Conservation (phyloP, 345 rosid genomes). For the Hibiscus mutabilis region DNA sequence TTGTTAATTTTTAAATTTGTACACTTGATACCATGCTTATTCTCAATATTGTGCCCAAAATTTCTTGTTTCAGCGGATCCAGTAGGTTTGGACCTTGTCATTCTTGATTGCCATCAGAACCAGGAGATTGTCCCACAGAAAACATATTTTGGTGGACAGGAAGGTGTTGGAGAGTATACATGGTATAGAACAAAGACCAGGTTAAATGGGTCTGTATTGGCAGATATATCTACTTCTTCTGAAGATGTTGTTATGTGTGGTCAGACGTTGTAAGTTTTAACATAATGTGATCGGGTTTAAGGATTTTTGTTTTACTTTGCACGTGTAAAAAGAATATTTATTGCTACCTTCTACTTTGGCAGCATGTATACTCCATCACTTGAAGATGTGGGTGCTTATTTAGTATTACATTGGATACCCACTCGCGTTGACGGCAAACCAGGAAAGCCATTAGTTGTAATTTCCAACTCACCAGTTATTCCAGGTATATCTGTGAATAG, state of each 20-base stretch:
- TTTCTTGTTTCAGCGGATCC: slow-evolving; percentile 65
- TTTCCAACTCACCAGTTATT: slow-evolving; percentile 61
- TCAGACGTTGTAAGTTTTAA: slow-evolving; percentile 60
- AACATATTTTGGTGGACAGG: slow-evolving; percentile 80
- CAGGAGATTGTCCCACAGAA: slow-evolving; percentile 66
- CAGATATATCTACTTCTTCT: slow-evolving; percentile 41
- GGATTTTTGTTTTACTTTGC: slow-evolving; percentile 2
- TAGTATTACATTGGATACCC: slow-evolving; percentile 81
- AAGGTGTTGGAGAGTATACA: slow-evolving; percentile 75
- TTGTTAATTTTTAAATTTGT: neutral
- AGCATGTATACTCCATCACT: slow-evolving; percentile 80
- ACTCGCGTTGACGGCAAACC: slow-evolving; percentile 77
- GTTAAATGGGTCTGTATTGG: slow-evolving; percentile 50
- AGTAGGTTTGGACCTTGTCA: slow-evolving; percentile 67
- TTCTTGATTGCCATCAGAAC: slow-evolving; percentile 69
- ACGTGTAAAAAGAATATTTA: neutral
- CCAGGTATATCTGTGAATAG: slow-evolving; percentile 46
- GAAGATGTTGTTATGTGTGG: slow-evolving; percentile 47
- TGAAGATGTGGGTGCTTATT: slow-evolving; percentile 75
- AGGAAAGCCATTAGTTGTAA: slow-evolving; percentile 72
- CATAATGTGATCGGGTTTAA: slow-evolving; percentile 6
- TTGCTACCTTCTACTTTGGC: slow-evolving; percentile 20
- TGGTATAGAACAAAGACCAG: slow-evolving; percentile 75
- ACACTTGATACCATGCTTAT: neutral
- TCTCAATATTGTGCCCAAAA: slow-evolving; percentile 9